Evolutionary conservation across 2,329 filamentous ascomycete species (phyloP).

Genomic region (Colletotrichum somersetense): DNA sequence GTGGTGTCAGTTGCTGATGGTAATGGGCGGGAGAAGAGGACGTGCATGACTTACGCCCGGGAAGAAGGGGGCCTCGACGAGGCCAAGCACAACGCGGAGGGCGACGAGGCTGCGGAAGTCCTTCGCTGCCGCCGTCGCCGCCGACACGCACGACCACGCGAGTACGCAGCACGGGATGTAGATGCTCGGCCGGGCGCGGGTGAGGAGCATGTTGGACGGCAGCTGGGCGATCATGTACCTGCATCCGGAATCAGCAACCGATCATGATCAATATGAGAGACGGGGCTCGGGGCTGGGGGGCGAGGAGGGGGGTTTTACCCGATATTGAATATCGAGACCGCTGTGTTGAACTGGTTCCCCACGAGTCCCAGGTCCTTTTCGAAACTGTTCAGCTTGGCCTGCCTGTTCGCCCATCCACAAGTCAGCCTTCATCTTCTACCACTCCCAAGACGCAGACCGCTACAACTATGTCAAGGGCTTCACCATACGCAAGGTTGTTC

Average conservation of each 20-base stretch:
- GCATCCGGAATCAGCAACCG: not conserved
- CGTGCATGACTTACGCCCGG: slow-evolving; percentile 30
- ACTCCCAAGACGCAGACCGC: not conserved
- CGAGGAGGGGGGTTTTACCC: slow-evolving; percentile 18
- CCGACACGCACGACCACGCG: slow-evolving; percentile 40
- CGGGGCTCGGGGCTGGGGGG: no score
- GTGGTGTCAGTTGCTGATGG: not conserved
- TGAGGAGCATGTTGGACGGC: slow-evolving; percentile 45
- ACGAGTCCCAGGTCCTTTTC: slow-evolving; percentile 36
- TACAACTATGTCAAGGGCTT: not conserved
- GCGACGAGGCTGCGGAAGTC: slow-evolving; percentile 32
- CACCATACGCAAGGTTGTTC: slow-evolving; percentile 41
- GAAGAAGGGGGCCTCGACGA: slow-evolving; percentile 40
- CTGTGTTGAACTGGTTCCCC: slow-evolving; percentile 39
- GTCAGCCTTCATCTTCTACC: slow-evolving; percentile 1
- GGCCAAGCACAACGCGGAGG: slow-evolving; percentile 28
- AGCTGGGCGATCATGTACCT: slow-evolving; percentile 44
- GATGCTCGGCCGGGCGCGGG: slow-evolving; percentile 41
- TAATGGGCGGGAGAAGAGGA: not conserved
- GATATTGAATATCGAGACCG: slow-evolving; percentile 34
- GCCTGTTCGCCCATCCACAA: slow-evolving; percentile 12
- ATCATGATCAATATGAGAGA: not conserved
- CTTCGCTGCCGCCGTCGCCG: slow-evolving; percentile 37
- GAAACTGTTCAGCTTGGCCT: slow-evolving; percentile 34
- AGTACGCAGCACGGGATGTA: slow-evolving; percentile 44